Evolutionary conservation across 495 filamentous ascomycete genomes (phyloP).

Genomic region (Lepidopterella palustris): DNA sequence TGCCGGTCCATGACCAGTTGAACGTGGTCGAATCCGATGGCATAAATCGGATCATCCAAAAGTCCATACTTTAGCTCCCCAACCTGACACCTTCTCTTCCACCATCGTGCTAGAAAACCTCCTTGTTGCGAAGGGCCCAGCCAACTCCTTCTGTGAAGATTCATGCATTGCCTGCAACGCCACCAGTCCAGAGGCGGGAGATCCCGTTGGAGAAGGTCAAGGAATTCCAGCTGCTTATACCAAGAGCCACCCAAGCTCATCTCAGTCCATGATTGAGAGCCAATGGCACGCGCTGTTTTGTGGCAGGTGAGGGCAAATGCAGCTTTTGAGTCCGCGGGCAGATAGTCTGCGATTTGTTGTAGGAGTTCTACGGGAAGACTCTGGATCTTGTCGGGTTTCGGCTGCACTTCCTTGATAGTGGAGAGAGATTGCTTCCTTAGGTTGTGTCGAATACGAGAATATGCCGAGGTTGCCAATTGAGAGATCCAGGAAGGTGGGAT

Average conservation of each 20-base stretch:
- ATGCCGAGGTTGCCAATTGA: background rate
- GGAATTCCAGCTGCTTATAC: constrained; percentile 9
- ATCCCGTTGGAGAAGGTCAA: constrained; percentile 13
- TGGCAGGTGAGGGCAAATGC: constrained; percentile 14
- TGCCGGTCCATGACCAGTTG: constrained; percentile 15
- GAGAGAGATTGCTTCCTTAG: too few species aligned
- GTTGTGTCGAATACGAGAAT: background rate
- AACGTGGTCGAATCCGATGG: constrained; percentile 7
- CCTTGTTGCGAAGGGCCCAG: background rate
- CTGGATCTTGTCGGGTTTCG: too few species aligned
- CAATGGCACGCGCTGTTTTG: constrained; percentile 1
- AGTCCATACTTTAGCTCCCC: background rate
- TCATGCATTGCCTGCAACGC: constrained; percentile 11
- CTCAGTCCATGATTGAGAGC: background rate
- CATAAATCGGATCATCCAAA: constrained; percentile 10
- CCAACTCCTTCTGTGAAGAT: constrained; percentile 2
- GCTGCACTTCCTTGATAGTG: too few species aligned
- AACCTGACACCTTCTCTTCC: background rate
- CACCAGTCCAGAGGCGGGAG: constrained; percentile 9
- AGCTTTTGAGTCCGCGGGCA: constrained; percentile 2
- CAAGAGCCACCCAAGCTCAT: constrained; percentile 4
- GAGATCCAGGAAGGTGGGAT: background rate
- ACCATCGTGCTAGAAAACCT: background rate
- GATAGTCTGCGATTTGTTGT: constrained; percentile 3
- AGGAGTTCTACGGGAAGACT: constrained; percentile 11